Evolutionary conservation across 352 stramenopile genomes (phyloP).

Genomic region (Globisporangium sylvaticum): DNA sequence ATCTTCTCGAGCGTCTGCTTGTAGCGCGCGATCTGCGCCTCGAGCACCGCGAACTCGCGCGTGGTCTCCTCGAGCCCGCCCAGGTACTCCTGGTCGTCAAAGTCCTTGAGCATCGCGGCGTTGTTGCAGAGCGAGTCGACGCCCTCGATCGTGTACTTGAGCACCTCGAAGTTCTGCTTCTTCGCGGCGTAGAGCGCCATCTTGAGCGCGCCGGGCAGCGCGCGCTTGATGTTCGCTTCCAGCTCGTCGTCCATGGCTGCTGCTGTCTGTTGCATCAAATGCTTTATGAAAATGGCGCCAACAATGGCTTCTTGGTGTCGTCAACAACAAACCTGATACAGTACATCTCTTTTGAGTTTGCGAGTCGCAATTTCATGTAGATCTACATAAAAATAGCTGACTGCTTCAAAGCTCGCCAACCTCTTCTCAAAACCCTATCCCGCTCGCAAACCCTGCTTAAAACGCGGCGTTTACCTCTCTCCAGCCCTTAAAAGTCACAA

Average conservation of each 20-base stretch:
- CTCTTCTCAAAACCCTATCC: no score
- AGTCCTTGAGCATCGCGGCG: constrained; percentile 60
- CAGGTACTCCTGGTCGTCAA: constrained; percentile 51
- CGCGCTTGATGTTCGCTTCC: constrained; percentile 51
- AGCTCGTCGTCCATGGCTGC: constrained; percentile 51
- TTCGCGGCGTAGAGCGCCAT: constrained; percentile 72
- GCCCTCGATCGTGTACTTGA: constrained; percentile 72
- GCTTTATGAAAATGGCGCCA: background rate
- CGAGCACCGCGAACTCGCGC: constrained; percentile 63
- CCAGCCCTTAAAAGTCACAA: no score
- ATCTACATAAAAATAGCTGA: no score
- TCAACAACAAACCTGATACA: no score
- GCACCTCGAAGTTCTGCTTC: constrained; percentile 70
- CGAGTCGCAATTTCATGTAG: no score
- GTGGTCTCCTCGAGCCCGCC: constrained; percentile 56
- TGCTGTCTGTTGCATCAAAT: background rate
- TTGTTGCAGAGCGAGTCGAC: constrained; percentile 64
- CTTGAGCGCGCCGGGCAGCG: constrained; percentile 65
- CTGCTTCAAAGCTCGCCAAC: no score
- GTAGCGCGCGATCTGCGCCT: constrained; percentile 61
- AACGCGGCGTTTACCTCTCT: no score
- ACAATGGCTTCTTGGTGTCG: no score
- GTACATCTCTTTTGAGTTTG: no score
- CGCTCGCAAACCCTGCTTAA: no score
- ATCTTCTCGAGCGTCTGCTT: constrained; percentile 71